Evolutionary conservation across 75 land plant species (phyloP), one percentile per base, ranked within the genome.

Genomic region (Cupressus sempervirens): DNA sequence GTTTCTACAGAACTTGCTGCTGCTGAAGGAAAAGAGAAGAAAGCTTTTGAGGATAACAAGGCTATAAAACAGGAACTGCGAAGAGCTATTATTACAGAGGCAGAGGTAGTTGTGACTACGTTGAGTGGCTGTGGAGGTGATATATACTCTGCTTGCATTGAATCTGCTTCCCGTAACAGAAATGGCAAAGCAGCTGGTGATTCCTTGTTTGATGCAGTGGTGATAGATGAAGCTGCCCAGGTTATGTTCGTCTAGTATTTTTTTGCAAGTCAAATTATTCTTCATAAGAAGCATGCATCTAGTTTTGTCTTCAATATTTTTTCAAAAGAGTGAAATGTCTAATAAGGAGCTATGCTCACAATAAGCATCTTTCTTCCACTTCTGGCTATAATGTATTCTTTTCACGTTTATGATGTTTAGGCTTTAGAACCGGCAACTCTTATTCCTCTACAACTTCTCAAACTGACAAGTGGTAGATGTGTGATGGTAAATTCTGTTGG

Each of bases 181-280:
- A 87, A 84, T 86, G 88, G 83, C 8, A 85, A 67, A 73, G 45
- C 86, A 14, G 83, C 89, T 46, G 93, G 93, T 53, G 84, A 90
- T n/a, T 84, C 86, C 70, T 87, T 98, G 54, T 82, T 82, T 90
- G 96, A 96, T 92, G 98, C 94, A 65, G 98, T 98, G 76, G 92
- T 98, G 32, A 96, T 98, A 90, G 99, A 98, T 92, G 99, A 98
- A 91, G 99, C 99, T 82, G 97, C 94, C 70, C 99, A 98, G 88
- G 99, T 84, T 10, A n/a, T 16, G 84, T 81, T 84, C 40, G 45
- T 23, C 8, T 16, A 35, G 10, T 38, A 29, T 82, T 36, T 83
- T 3, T 84, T 18, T 16, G 35, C 38, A 38, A 35, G 36, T 79
- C 29, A 29, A 84, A 15, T 79, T 79, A 14, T 45, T 45, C 11